Evolutionary conservation across 208 protist species (phyloP), one percentile per base, ranked within the genome.

Genomic region (Herpetomonas muscarum): DNA sequence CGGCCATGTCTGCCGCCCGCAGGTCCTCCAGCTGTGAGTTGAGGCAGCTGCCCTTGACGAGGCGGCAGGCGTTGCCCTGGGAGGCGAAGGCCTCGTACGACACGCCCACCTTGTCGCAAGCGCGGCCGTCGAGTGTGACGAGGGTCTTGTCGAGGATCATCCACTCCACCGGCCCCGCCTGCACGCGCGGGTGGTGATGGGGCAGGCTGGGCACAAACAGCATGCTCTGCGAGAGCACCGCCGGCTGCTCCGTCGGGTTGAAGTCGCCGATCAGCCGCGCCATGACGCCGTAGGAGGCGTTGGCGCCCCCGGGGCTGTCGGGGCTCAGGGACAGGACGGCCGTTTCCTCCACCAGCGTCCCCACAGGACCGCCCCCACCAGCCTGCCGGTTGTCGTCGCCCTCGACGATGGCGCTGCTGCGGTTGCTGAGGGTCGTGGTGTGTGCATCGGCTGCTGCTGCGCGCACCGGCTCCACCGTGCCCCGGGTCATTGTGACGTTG

Each of bases 71-170:
- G 45, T 86, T 85, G 28, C 79, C 78, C 52, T 96, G 85, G 36
- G 67, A 75, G 0, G 64, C 55, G 48, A 94, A 94, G n/a, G 79
- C 89, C 60, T 91, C 84, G 70, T 92, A 94, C 10, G 81, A 90
- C 17, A 95, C 86, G 24, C 92, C 92, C 1, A 97, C 70, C 55
- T 93, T 93, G 67, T 97, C 80, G 69, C 92, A 97, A 31, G 83
- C 75, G 10, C 65, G 63, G 9, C 92, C 92, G 36, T 90, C 59
- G 28, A 87, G 17, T 1, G 75, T 89, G 49, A 94, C 87, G 26
- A 77, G 61, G 13, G 56, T 74, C 2, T 36, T 76, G 46, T 85
- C 59, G 22, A 94, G 46, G 39, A 96, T 39, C 47, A 96, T 82
- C 82, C 81, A 95, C 67, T 95, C 89, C 36, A 55, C 51, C 42